Conservation (phyloP, 208 protist genomes). For the Wallacemonas rigidus region DNA sequence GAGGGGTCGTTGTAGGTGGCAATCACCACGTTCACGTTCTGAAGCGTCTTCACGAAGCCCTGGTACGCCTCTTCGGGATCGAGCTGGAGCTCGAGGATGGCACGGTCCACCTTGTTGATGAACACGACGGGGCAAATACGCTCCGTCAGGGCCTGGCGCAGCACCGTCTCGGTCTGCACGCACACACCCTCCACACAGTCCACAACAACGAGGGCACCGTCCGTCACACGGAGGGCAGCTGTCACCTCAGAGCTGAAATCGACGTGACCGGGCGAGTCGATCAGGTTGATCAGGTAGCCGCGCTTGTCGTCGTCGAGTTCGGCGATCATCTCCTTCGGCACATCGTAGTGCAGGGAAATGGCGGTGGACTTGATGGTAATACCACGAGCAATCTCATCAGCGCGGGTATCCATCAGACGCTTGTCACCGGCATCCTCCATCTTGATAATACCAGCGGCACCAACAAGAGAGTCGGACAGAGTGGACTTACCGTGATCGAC, state of each 20-base stretch:
- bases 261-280: conserved; percentile 96
- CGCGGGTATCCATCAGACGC: conserved; percentile 73
- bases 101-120: conserved; percentile 98
- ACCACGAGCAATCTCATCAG: conserved; percentile 95
- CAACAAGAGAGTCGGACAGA: conserved; percentile 98
- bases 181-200: conserved; percentile 99
- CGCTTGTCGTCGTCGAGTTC: conserved; percentile 62
- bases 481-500: conserved; percentile 83
- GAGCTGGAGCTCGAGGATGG: conserved; percentile 92
- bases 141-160: conserved; percentile 94
- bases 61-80: conserved; percentile 87
- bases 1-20: conserved; percentile 95
- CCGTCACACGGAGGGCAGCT: conserved; percentile 99
- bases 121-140: conserved; percentile 99
- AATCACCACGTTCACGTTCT: conserved; percentile 93
- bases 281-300: conserved; percentile 96
- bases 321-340: conserved; percentile 73
- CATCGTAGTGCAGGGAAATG: conserved; percentile 98
- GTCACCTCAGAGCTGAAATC: conserved; percentile 99
- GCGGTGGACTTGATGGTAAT: conserved; percentile 99
- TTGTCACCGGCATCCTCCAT: conserved; percentile 77
- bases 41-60: conserved; percentile 74
- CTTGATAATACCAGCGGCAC: conserved; percentile 96
- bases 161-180: conserved; percentile 99
- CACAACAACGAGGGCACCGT: conserved; percentile 99